These are phyloP conservation scores for Citrus sp. DNA, from an alignment of 345 rosid species.

Conservation along the genomic window DNA sequence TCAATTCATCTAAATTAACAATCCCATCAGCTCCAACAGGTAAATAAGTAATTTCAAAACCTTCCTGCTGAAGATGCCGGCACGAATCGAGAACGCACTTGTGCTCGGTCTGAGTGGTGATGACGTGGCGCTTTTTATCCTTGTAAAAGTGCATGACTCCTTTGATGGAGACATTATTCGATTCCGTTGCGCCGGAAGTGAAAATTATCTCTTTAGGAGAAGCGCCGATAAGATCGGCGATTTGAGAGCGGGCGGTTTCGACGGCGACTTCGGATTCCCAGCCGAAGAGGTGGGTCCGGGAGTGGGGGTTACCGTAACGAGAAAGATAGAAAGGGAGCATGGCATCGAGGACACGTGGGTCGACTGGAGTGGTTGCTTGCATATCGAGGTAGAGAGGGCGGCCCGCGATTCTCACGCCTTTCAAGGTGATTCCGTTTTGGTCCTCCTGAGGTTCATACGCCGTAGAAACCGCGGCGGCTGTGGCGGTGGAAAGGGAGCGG, in stretches of 20 bases:
- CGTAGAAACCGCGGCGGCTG: slow-evolving; percentile 6
- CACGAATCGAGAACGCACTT: slow-evolving; percentile 94
- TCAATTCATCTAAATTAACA: slow-evolving; percentile 61
- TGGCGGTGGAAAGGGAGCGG: slow-evolving; percentile 36
- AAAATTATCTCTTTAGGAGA: slow-evolving; percentile 88
- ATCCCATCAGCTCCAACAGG: slow-evolving; percentile 75
- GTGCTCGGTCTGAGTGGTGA: slow-evolving; percentile 97
- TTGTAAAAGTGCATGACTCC: slow-evolving; percentile 93
- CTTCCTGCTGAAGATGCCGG: slow-evolving; percentile 94
- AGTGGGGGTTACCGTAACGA: slow-evolving; percentile 89
- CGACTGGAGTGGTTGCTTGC: slow-evolving; percentile 89
- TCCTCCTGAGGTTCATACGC: slow-evolving; percentile 29
- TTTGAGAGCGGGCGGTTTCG: slow-evolving; percentile 72
- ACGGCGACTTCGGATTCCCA: slow-evolving; percentile 96
- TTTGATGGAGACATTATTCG: slow-evolving; percentile 78
- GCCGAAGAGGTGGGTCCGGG: slow-evolving; percentile 91
- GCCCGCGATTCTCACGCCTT: slow-evolving; percentile 67
- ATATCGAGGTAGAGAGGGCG: slow-evolving; percentile 77
- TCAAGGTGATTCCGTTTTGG: slow-evolving; percentile 43
- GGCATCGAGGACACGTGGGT: slow-evolving; percentile 83
- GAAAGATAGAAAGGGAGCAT: slow-evolving; percentile 72
- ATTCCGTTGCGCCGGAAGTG: slow-evolving; percentile 96
- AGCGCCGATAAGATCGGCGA: slow-evolving; percentile 73
- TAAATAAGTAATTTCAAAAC: slow-evolving; percentile 85
- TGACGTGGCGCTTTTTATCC: slow-evolving; percentile 84